Conservation (phyloP, 768 basidiomycete genomes). For the Tricholoma sp. region DNA sequence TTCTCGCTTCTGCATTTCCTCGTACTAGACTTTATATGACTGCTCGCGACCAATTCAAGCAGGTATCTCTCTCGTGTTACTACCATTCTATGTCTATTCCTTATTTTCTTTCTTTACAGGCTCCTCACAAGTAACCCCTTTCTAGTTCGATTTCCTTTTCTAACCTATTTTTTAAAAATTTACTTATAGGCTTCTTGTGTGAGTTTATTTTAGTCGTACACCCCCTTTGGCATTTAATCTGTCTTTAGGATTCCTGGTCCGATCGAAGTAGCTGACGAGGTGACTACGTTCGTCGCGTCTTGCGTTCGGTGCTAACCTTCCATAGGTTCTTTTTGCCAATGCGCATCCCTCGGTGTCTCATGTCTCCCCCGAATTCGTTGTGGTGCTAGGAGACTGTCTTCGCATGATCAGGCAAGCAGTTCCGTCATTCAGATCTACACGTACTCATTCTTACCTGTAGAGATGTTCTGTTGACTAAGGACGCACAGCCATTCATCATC, state of each 20-base stretch:
- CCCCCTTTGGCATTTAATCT: conserved; percentile 6
- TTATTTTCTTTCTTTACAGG: conserved; percentile 12
- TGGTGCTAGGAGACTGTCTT: conserved; percentile 85
- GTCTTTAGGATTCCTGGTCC: conserved; percentile 54
- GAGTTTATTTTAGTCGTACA: conserved; percentile 15
- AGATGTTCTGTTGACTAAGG: conserved; percentile 71
- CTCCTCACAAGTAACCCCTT: conserved; percentile 33
- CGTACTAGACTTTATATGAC: conserved; percentile 14
- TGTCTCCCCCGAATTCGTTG: conserved; percentile 82
- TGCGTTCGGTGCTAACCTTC: background rate
- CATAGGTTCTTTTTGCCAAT: conserved; percentile 84
- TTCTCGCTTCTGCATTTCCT: conserved; percentile 8
- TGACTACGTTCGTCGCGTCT: conserved; percentile 8
- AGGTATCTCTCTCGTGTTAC: conserved; percentile 11
- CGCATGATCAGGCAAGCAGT: conserved; percentile 66
- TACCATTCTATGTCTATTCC: background rate
- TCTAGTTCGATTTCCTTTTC: conserved; percentile 17
- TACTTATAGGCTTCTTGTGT: conserved; percentile 45
- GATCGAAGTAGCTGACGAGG: conserved; percentile 53
- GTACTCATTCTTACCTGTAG: conserved; percentile 25
- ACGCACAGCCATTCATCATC: conserved; percentile 88
- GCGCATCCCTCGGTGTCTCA: conserved; percentile 90
- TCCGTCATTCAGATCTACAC: background rate
- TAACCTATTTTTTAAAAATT: conserved; percentile 5
- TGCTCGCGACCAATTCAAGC: conserved; percentile 23